Evolutionary conservation across 805 yeast species (phyloP), one percentile per base, ranked within the genome.

Genomic region (Suhomyces sp.): DNA sequence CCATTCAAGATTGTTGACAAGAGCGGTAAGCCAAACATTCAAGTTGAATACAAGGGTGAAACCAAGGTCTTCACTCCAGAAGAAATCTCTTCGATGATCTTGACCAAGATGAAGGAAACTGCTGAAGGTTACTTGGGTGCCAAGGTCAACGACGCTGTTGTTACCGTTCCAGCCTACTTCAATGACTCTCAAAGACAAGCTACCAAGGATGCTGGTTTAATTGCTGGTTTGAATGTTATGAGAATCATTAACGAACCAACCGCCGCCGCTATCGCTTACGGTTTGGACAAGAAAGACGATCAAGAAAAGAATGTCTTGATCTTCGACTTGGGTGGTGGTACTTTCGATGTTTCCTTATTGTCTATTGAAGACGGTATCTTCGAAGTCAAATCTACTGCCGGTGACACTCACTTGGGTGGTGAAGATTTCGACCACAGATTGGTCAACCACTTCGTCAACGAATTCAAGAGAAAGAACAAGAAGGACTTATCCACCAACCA

Each of bases 381-480:
- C 61, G 78, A 75, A 70, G 79, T 75, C 53, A 75, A 75, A 71
- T 63, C 79, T 55, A 75, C 79, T 55, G 79, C 79, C 60, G 79
- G 78, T 71, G 79, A 75, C 61, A 75, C 77, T 61, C 75, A 75
- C 67, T 85, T 89, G 81, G 97, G 97, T 82, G 97, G 97, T 86
- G 97, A 92, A 80, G 98, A 92, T 80, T 93, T 93, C 76, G 98
- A 93, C 77, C 84, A 89, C 86, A 87, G 97, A 79, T 85, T 93
- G 71, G 97, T 92, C 61, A 90, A 82, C 82, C 93, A 85, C 83
- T 92, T 92, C 73, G 89, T 86, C 62, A 85, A 83, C 71, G 97
- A 93, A 80, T 93, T 92, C 87, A 92, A 93, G 90, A 86, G 97
- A 82, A 92, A 93, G 85, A 83, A 89, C 86, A 90, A 90, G 87